Evolutionary conservation across 371 early-diverging fungal species (phyloP), one percentile per base, ranked within the genome.

Genomic region (Mucor irregularis): DNA sequence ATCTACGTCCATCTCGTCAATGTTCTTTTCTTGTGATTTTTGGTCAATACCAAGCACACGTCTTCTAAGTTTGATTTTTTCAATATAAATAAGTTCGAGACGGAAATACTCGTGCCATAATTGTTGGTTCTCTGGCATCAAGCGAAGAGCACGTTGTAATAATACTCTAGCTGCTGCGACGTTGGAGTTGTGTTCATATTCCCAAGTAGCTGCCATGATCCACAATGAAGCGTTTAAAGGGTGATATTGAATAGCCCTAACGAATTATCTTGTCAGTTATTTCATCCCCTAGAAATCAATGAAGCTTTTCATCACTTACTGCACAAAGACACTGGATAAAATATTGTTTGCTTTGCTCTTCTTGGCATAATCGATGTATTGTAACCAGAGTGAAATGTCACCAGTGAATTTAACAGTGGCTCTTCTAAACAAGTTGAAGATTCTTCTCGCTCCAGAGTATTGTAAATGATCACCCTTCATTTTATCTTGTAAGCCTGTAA

Each of bases 81-180:
- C 92, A 24, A 92, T 77, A 60, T 89, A 95, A n/a, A 92, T 69
- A 19, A 94, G 65, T 70, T 98, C 98, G 25, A 98, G 78, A 24
- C 90, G 86, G 66, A 95, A 94, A 68, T 96, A 98, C 71, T 94
- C 94, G 17, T 84, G 81, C 96, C 96, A 98, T 30, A 98, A 74
- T 48, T 62, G 66, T 59, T 81, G 67, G 46, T 78, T 70, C 26
- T 87, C 79, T 1, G 89, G 81, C 53, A 93, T 95, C 30, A 97
- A 58, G 19, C 97, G 88, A 43, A 98, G 60, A 0, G 86, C 95
- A 9, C 98, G 84, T 68, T 95, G 96, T 72, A 96, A 64, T 33
- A 98, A 74, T 9, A 86, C 73, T 56, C 97, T 79, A 0, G 95
- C 96, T 11, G 91, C 85, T 5, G 73, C 78, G 56, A 92, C 88